Base-by-base conservation (phyloP, 192 early-diverging fungal species). In the Rhizophagus sp. region DNA sequence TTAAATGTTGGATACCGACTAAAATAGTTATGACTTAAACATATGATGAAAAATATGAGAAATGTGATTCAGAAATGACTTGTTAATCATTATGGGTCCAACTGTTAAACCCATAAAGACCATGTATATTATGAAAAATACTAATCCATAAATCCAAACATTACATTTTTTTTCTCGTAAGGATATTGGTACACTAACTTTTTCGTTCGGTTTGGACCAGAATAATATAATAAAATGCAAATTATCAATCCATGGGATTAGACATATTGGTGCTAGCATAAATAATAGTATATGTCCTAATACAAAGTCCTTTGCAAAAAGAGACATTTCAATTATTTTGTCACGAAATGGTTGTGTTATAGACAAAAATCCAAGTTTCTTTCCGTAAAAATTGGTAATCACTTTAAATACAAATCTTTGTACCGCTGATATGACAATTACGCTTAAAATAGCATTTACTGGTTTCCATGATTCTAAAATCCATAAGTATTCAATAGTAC, bases 281-380 rank as follows among this genome's bases (percentile, higher is more conserved):
- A 96, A 95, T 57, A 95, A 78, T 49, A 95, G 89, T 63, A 93
- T 66, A 64, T 95, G 95, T 0, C 94, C 92, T 34, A 93, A 84
- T 22, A 95, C 83, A 84, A 96, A 93, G 69, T 95, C 94, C 17
- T 90, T 89, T 3, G 95, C 84, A 85, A 95, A 96, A 78, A 92
- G 85, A 7, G 89, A 89, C 93, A 93, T 93, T 84, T 96, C 95
- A 50, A 95, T 90, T 67, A 93, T 89, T 88, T 96, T 96, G 88
- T 93, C 94, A 61, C 93, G 61, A 80, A 87, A 94, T 8, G 93
- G 92, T 82, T 93, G 92, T 27, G 90, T 90, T 57, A 94, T 84
- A 75, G 84, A 87, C 79, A 76, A 81, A 13, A 65, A 65, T 73
- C 93, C 92, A 83, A 94, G 86, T 62, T 90, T 92, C 79, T 90